Percentiles rank a stretch among this genome's conserved stretches.
Conservation (phyloP, 2,329 filamentous ascomycete genomes). For the Cytospora leucostoma region DNA sequence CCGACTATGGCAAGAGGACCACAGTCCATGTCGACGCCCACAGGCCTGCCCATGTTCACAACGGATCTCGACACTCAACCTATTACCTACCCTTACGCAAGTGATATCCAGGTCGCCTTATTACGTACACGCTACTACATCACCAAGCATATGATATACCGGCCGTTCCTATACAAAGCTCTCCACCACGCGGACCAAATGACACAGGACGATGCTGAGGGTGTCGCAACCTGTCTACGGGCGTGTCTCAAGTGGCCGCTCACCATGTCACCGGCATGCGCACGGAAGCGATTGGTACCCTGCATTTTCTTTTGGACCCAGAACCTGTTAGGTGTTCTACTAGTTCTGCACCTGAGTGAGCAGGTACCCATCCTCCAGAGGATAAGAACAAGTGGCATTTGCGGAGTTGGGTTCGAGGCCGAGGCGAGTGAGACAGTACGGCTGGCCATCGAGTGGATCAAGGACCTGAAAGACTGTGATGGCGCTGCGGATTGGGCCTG, state of each 20-base stretch:
- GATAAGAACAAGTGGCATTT: constrained; percentile 49
- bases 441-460: constrained; percentile 60
- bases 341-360: constrained; percentile 57
- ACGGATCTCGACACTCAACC: constrained; percentile 47
- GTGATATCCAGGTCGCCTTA: constrained; percentile 58
- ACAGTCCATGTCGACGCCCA: constrained; percentile 25
- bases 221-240: constrained; percentile 58
- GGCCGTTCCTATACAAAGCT: constrained; percentile 61
- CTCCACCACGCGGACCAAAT: constrained; percentile 58
- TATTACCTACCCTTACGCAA: constrained; percentile 50
- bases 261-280: constrained; percentile 56
- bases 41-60: constrained; percentile 42
- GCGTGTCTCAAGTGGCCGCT: constrained; percentile 63
- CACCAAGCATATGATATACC: constrained; percentile 57
- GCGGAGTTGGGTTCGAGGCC: constrained; percentile 51
- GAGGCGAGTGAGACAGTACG: constrained; percentile 51
- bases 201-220: constrained; percentile 54
- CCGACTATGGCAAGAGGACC: constrained; percentile 27
- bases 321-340: constrained; percentile 59
- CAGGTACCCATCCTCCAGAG: constrained; percentile 52
- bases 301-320: constrained; percentile 64
- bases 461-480: constrained; percentile 57
- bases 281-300: constrained; percentile 60
- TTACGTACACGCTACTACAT: constrained; percentile 62
- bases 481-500: constrained; percentile 58